Evolutionary conservation across 75 land plant genomes (phyloP), one percentile per base, ranked within the genome.

Genomic region (Sequoia sempervirens): DNA sequence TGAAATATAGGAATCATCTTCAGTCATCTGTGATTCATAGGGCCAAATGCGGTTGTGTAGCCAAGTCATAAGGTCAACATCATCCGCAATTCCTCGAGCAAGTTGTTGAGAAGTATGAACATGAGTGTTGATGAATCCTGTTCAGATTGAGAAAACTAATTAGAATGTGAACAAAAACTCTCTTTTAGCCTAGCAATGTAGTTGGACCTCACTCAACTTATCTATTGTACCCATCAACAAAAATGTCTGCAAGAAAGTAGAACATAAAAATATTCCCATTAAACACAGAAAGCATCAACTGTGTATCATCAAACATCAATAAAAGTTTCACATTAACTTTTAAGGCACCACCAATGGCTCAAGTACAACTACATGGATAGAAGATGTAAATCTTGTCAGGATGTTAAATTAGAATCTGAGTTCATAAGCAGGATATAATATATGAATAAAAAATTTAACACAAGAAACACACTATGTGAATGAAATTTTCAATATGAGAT

Each of bases 21-120:
- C 91, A 3, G 93, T 95, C 99, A 97, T 97, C 87, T 88, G 88
- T 14, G 99, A 93, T 83, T 97, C 99, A 73, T 91, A 97, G 18
- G 99, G 99, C 99, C 99, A 97, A 52, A 97, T 97, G 4, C 99
- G 93, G 11, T 89, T 84, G 64, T 97, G 99, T 68, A 97, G 82
- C 99, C 99, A 97, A 11, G 99, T 97, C 84, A 97, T 88, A 87
- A 97, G 84, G 80, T 97, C 98, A 45, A 97, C 99, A 83, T 97
- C 99, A 85, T 97, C 99, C 13, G 99, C 99, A 54, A 97, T 97
- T 43, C 99, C 98, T 84, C 96, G 94, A 10, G 87, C 99, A 28
- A 97, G 93, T 87, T 97, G 99, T 86, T 97, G 99, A 66, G 99
- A 97, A 1, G 98, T 94, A 90, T 97, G 99, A 34, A 97, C 99